Percentiles rank a stretch among this genome's conserved stretches.
Evolutionary conservation across 2,329 filamentous ascomycete genomes (phyloP).

Genomic region (Claviceps sp.): DNA sequence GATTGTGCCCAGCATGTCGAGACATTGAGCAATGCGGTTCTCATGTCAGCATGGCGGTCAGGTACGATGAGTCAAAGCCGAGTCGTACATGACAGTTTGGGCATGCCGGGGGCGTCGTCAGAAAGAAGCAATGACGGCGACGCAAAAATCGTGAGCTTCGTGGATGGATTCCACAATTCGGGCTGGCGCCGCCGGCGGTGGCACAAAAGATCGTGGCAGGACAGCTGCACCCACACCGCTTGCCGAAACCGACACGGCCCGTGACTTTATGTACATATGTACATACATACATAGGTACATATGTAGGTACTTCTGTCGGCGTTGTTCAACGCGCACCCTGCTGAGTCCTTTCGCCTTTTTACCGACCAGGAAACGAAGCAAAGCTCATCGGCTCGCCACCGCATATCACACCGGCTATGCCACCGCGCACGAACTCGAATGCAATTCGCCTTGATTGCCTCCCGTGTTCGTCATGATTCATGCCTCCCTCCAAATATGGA

Average conservation of each 20-base stretch:
- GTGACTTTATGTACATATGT: not conserved
- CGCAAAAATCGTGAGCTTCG: not conserved
- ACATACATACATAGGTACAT: too few species aligned
- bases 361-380: not conserved
- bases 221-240: not conserved
- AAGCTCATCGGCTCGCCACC: not conserved
- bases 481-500: not conserved
- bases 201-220: not conserved
- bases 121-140: not conserved
- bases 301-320: too few species aligned
- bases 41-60: slow-evolving; percentile 7
- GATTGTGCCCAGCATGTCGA: slow-evolving; percentile 26
- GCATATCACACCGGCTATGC: not conserved
- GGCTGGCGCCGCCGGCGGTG: not conserved
- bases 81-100: slow-evolving; percentile 5
- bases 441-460: not conserved
- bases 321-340: too few species aligned
- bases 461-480: not conserved
- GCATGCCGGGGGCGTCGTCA: not conserved
- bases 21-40: slow-evolving; percentile 19
- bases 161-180: not conserved
- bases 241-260: not conserved
- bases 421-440: not conserved
- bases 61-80: not conserved
- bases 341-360: too few species aligned